Conservation (phyloP, 352 stramenopile species). For the Blastocystis sp. region DNA sequence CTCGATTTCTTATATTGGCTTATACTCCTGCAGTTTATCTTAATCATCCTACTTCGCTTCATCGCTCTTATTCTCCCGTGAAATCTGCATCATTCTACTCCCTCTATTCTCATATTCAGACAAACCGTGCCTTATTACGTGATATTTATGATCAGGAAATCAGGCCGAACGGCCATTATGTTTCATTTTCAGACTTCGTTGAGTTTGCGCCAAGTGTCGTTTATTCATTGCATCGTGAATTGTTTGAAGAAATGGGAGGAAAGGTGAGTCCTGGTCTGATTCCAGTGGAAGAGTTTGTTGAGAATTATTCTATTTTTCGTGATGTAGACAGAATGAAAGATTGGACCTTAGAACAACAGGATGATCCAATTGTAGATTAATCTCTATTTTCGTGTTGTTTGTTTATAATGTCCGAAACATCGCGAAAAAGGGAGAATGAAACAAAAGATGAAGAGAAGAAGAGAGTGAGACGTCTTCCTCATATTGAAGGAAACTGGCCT, state of each 20-base stretch:
- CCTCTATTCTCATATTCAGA: neutral
- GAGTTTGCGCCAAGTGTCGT: neutral
- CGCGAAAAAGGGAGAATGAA: neutral
- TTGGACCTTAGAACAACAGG: neutral
- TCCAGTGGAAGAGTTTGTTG: neutral
- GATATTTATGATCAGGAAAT: neutral
- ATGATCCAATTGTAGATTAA: constrained; percentile 54
- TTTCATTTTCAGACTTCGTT: neutral
- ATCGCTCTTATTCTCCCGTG: neutral
- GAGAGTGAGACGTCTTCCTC: neutral
- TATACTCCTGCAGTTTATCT: neutral
- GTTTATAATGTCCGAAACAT: neutral
- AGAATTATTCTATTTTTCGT: neutral
- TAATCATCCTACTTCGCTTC: neutral
- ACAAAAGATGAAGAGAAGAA: neutral
- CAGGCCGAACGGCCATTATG: neutral
- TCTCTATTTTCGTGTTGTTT: neutral
- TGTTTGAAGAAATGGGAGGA: constrained; percentile 3
- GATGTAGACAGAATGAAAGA: neutral
- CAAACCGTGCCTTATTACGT: neutral
- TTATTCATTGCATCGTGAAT: neutral
- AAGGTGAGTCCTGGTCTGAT: neutral
- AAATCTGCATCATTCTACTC: neutral
- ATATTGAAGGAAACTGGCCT: constrained; percentile 61
- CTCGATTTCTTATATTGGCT: neutral